phyloP scores from a whole-genome alignment of 441 rosid genomes.

The Erodium chrysanthum region DNA sequence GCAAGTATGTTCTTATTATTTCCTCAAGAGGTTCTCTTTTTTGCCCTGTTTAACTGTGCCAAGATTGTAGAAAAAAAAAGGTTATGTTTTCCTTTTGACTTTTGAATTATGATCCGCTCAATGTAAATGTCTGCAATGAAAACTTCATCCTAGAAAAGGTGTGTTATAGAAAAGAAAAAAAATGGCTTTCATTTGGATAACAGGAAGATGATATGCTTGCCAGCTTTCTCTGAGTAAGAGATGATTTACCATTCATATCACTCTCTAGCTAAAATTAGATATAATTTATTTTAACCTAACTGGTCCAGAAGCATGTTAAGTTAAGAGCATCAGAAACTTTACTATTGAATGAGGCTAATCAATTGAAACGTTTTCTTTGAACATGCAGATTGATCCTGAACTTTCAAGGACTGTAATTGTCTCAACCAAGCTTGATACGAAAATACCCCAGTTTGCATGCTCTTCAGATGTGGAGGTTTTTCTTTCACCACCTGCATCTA shows the following conservation, averaged over 20 bases:
- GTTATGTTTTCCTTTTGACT: background rate
- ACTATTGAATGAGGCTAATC: background rate
- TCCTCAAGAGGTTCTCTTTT: background rate
- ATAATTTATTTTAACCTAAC: background rate
- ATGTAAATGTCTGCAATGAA: background rate
- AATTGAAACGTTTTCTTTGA: slow-evolving; percentile 16
- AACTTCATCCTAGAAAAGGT: background rate
- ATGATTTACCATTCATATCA: background rate
- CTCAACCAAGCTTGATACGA: slow-evolving; percentile 92
- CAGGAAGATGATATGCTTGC: background rate
- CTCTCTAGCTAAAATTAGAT: background rate
- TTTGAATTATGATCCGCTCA: background rate
- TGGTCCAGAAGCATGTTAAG: background rate
- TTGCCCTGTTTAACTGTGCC: background rate
- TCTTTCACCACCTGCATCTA: slow-evolving; percentile 77
- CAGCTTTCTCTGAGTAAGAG: background rate
- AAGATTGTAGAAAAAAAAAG: background rate
- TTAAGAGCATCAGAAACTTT: background rate
- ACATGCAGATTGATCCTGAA: slow-evolving; percentile 81
- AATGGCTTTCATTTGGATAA: background rate
- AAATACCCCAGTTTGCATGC: slow-evolving; percentile 86
- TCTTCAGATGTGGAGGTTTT: slow-evolving; percentile 87
- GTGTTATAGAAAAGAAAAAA: background rate
- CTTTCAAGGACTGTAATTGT: slow-evolving; percentile 78
- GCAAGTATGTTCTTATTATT: slow-evolving; percentile 51